Evolutionary conservation across 306 rosid species (phyloP), one percentile per base, ranked within the genome.

Genomic region (Trifolium fragiferum): DNA sequence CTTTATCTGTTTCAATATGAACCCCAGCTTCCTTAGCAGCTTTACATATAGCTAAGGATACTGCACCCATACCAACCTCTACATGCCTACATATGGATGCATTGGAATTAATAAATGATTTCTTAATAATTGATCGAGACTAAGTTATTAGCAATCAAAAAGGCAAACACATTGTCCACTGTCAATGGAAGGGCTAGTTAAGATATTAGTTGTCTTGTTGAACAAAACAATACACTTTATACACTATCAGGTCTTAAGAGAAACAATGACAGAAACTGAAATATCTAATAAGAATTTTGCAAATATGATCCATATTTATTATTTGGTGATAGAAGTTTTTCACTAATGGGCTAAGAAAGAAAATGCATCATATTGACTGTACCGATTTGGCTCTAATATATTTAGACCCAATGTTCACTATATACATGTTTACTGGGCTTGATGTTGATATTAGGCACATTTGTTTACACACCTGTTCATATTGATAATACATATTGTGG

Each of bases 41-140:
- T 67, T 83, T 82, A 54, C 88, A 58, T 30, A 90, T 84, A 37
- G 96, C 89, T 68, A 58, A 14, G 70, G 96, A 90, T 75, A 90
- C 90, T 35, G 96, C 82, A 35, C 96, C 96, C 96, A 87, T 87
- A 66, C 96, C 96, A 79, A 90, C 96, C 86, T 90, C 96, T 51
- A 90, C 96, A 70, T 87, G 85, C 67, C 96, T 90, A 61, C 68
- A 78, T 63, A 49, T 49, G 23, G 20, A 73, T 59, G 43, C 43
- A 41, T 7, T 58, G 77, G 43, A 25, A 58, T 41, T 41, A 59
- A 40, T 8, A 72, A 46, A 44, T 61, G 19, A 27, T 27, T 16
- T 59, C 55, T 40, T 20, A 10, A 54, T 13, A 41, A 15, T 41
- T 23, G 10, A 25, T 23, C 16, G 13, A 72, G 18, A 58, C 43